phyloP scores from a whole-genome alignment of 352 stramenopile genomes.

The Pythium folliculosum region DNA sequence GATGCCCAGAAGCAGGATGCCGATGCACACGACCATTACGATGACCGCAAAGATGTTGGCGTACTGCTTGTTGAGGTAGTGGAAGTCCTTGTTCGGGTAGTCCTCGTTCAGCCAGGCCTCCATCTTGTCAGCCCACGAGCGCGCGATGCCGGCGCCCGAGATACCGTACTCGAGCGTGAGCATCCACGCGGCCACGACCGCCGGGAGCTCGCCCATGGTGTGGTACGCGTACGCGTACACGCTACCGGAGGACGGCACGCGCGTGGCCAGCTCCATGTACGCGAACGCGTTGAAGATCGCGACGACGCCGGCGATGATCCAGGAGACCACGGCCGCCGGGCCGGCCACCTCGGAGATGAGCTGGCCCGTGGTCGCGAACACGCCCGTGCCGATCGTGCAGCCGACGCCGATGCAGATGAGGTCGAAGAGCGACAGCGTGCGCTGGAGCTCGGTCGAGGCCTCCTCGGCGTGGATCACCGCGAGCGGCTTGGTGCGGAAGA shows the following conservation, averaged over 20 bases:
- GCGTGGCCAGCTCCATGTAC: slow-evolving; percentile 89
- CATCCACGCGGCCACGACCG: slow-evolving; percentile 85
- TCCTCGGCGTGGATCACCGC: slow-evolving; percentile 78
- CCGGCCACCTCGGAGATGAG: slow-evolving; percentile 82
- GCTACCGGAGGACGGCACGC: slow-evolving; percentile 86
- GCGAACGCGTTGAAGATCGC: slow-evolving; percentile 83
- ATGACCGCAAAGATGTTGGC: slow-evolving; percentile 60
- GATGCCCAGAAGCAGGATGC: slow-evolving; percentile 78
- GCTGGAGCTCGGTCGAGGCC: slow-evolving; percentile 57
- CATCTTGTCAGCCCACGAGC: slow-evolving; percentile 92
- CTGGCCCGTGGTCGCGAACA: slow-evolving; percentile 86
- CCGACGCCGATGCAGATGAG: slow-evolving; percentile 91
- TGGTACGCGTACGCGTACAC: slow-evolving; percentile 95
- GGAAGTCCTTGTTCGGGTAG: slow-evolving; percentile 39
- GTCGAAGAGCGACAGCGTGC: slow-evolving; percentile 85
- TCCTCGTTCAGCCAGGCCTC: slow-evolving; percentile 60
- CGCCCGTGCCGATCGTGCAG: slow-evolving; percentile 87
- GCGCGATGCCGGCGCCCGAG: slow-evolving; percentile 87
- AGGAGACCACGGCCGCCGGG: slow-evolving; percentile 80
- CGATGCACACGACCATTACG: slow-evolving; percentile 70
- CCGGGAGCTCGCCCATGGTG: slow-evolving; percentile 91
- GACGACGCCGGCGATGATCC: slow-evolving; percentile 77
- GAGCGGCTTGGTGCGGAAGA: slow-evolving; percentile 71
- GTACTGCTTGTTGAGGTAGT: slow-evolving; percentile 63
- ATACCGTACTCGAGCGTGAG: slow-evolving; percentile 94